Base-by-base conservation (phyloP, 768 basidiomycete species). In the Hericium erinaceus region DNA sequence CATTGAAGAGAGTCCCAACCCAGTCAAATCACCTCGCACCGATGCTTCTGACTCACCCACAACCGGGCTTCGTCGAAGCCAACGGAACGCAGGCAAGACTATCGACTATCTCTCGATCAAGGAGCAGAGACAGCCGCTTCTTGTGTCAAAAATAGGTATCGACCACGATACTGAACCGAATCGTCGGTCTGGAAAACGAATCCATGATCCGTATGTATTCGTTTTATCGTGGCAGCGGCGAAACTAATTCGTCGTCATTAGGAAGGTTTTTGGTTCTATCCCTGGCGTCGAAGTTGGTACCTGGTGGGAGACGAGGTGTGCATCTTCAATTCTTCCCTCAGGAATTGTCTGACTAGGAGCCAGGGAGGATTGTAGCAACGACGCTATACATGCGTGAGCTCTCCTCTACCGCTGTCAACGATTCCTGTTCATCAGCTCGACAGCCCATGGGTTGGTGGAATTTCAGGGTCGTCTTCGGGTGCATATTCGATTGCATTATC, bases 401-500 rank as follows among this genome's bases (percentile, higher is more conserved):
- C 18, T 7, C 18, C 41, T 4, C 11, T 37, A 2, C 52, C 50
- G 26, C 1, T 57, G 22, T 24, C 33, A 33, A 20, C 15, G 15
- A 24, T 40, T 56, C 52, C 0, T 54, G 59, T 28, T 56, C 28
- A 22, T 33, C n/a, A 24, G 52, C 60, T 16, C 40, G 0, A 26
- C 61, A 93, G 89, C 2, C 92, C 92, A 0, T 83, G 80, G 75
- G 92, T 95, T 6, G 87, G 81, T 39, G 94, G 94, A 0, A 95
- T 97, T 48, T 75, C 84, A 9, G 80, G 79, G 33, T 77, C 85
- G 2, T 72, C 72, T 0, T 60, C 84, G 5, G 93, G 94, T 2
- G 88, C 90, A 2, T 89, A 87, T 62, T 92, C 89, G 46, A 80
- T 97, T 13, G 92, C 88, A 2, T 79, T 95, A 3, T 92, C 89